A percentile compares a stretch with the other conserved stretches of the same genome.
Evolutionary conservation across 2,329 filamentous ascomycete species (phyloP).

Genomic region (Ceratocystis ficicola): DNA sequence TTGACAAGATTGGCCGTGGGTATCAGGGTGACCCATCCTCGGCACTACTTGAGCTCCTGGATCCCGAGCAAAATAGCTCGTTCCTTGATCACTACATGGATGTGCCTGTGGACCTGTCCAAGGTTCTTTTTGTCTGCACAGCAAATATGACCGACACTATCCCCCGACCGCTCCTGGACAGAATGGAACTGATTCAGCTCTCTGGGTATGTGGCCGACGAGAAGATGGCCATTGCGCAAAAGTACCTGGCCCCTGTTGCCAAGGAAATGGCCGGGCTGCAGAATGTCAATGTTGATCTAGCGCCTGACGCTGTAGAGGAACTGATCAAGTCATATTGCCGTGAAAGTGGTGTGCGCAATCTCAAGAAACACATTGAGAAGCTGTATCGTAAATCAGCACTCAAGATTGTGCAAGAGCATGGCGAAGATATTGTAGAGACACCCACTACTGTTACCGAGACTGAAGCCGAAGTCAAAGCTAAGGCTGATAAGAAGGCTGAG

Average conservation of each 20-base stretch:
- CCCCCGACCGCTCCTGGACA: slow-evolving; percentile 79
- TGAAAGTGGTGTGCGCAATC: slow-evolving; percentile 88
- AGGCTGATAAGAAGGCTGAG: slow-evolving; percentile 31
- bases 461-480: slow-evolving; percentile 28
- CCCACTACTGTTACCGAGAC: slow-evolving; percentile 35
- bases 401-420: slow-evolving; percentile 91
- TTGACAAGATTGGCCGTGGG: slow-evolving; percentile 94
- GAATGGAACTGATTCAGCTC: slow-evolving; percentile 94
- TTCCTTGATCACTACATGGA: slow-evolving; percentile 99
- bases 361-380: slow-evolving; percentile 99
- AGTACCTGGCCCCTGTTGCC: slow-evolving; percentile 84
- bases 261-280: slow-evolving; percentile 87
- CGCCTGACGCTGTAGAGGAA: slow-evolving; percentile 80
- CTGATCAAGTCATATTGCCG: slow-evolving; percentile 98
- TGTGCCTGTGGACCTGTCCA: slow-evolving; percentile 90
- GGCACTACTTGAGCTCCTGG: slow-evolving; percentile 80
- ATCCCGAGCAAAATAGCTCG: slow-evolving; percentile 93
- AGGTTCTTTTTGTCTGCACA: slow-evolving; percentile 96
- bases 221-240: slow-evolving; percentile 96
- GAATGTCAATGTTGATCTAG: slow-evolving; percentile 77
- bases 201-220: slow-evolving; percentile 96
- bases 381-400: slow-evolving; percentile 94
- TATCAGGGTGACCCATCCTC: slow-evolving; percentile 95
- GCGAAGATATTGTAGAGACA: slow-evolving; percentile 65
- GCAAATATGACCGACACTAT: slow-evolving; percentile 99